Evolutionary conservation across 192 early-diverging fungal species (phyloP).

Genomic region (Linderina pennispora): DNA sequence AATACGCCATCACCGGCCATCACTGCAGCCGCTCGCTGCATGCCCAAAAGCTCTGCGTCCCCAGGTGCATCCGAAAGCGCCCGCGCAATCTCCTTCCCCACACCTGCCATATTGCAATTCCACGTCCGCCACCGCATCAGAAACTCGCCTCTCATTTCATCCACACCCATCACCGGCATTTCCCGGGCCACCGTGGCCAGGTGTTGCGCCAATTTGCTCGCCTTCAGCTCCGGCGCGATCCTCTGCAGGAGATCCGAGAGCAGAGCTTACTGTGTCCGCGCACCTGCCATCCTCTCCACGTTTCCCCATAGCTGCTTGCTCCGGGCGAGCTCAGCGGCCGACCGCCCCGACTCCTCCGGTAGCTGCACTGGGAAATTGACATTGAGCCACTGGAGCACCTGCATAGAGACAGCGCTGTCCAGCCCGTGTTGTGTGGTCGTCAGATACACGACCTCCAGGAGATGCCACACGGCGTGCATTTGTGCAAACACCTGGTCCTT

Average conservation of each 20-base stretch:
- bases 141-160: conserved; percentile 33
- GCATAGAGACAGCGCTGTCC: conserved; percentile 18
- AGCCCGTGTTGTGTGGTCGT: conserved; percentile 18
- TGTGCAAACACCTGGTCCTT: conserved; percentile 6
- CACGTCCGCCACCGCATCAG: conserved; percentile 27
- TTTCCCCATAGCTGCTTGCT: conserved; percentile 26
- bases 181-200: conserved; percentile 6
- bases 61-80: no score
- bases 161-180: conserved; percentile 34
- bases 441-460: conserved; percentile 41
- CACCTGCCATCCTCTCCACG: conserved; percentile 21
- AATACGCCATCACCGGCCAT: conserved; percentile 36
- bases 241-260: conserved; percentile 28
- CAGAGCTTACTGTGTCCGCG: conserved; percentile 32
- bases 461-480: conserved; percentile 43
- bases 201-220: no score
- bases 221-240: no score
- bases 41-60: no score
- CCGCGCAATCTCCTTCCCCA: no score
- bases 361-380: conserved; percentile 34
- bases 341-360: conserved; percentile 25
- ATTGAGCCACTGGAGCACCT: conserved; percentile 45
- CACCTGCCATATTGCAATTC: no score
- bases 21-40: no score
- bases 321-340: conserved; percentile 9